Base-by-base conservation (phyloP, 2,329 filamentous ascomycete genomes). In the Tolypocladium amazonense region DNA sequence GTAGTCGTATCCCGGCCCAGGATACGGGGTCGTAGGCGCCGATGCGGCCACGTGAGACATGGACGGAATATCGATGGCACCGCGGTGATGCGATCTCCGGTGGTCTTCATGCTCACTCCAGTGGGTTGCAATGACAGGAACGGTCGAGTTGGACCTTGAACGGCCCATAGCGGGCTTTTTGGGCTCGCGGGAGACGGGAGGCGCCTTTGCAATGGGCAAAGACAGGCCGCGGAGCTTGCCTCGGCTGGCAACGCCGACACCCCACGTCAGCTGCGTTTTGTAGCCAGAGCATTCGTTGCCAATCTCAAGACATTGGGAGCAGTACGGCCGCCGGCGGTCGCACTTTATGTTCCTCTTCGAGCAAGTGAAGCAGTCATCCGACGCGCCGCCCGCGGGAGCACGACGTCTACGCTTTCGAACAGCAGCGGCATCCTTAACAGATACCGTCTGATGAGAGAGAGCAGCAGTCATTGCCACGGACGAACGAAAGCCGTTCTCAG, bases 241-340 rank as follows among this genome's bases (percentile, higher is more conserved):
- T 69, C 93, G 87, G 75, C 92, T 97, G 60, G 93, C 93, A 61
- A 97, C 93, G 57, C 93, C 93, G 56, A 97, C 90, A 50, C 92
- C 92, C 93, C 93, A 97, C 55, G 93, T 97, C 75, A 97, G 81
- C 67, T 93, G 92, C 20, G 93, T 97, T 77, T 95, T 95, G 80
- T 97, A 97, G 61, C 93, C 93, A 35, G 90, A 92, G 77, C 93
- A 97, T 71, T 96, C 92, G 72, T 91, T 92, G 65, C 92, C 92
- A 64, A 91, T 82, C 67, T 96, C 90, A 63, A 97, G 83, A 74
- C 93, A 99, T 75, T 92, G 92, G 53, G 92, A 92, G 77, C 94
- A 97, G 76, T 97, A 97, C 11, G 93, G 93, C 68, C 93, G 84
- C 71, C 91, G 86, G 67, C 93, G 87, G 76, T 97, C 93, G 78